Conservation (phyloP, 2,329 filamentous ascomycete genomes). For the Stagonosporopsis rhizophila region DNA sequence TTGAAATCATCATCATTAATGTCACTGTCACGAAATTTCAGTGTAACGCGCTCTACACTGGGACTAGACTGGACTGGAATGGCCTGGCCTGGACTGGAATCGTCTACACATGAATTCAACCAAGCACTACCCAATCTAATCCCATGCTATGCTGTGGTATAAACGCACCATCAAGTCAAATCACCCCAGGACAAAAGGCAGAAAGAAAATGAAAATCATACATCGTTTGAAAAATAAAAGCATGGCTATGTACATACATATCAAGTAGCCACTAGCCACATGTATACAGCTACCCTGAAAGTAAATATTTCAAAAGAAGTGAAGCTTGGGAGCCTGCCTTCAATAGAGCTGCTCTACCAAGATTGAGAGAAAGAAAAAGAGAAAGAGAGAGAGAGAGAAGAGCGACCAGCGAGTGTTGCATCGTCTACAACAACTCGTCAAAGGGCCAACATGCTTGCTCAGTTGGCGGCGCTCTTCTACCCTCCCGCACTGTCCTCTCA, state of each 20-base stretch:
- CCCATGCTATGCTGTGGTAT: conserved; percentile 9
- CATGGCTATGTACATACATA: conserved; percentile 35
- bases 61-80: too few species aligned
- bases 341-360: conserved; percentile 13
- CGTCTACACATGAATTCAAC: too few species aligned
- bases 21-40: too few species aligned
- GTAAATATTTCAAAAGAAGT: conserved; percentile 22
- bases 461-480: conserved; percentile 50
- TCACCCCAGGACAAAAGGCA: too few species aligned
- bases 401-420: conserved; percentile 49
- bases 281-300: conserved; percentile 16
- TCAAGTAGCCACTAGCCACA: conserved; percentile 24
- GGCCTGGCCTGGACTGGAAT: too few species aligned
- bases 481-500: conserved; percentile 31
- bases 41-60: too few species aligned
- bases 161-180: not conserved
- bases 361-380: not conserved
- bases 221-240: not conserved
- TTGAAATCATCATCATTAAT: too few species aligned
- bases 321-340: conserved; percentile 17
- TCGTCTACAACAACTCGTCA: conserved; percentile 33
- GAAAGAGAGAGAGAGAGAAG: conserved; percentile 34
- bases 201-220: not conserved
- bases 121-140: not conserved
- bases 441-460: conserved; percentile 39